A percentile compares a stretch with the other conserved stretches of the same genome.
phyloP scores from a whole-genome alignment of 495 filamentous ascomycete species.

The Trichodelitschia bisporula region DNA sequence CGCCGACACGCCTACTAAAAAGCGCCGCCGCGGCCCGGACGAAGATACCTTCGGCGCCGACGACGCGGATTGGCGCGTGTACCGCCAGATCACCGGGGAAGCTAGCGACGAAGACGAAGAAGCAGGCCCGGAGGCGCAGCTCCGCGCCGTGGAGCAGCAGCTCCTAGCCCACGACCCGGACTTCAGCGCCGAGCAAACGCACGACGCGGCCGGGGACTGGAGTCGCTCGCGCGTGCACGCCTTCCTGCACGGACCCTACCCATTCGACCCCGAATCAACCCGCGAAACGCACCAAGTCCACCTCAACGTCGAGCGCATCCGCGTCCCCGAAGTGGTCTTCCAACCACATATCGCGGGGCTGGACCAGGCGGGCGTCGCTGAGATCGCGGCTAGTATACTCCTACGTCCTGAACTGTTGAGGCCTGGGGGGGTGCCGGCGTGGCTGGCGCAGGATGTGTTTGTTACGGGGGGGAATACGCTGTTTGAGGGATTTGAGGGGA shows the following conservation, averaged over 20 bases:
- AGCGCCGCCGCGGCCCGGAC: conserved; percentile 42
- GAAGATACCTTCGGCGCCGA: conserved; percentile 95
- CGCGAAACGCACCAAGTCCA: conserved; percentile 72
- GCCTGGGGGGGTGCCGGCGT: conserved; percentile 39
- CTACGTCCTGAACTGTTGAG: no score
- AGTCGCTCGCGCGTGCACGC: conserved; percentile 71
- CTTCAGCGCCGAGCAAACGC: conserved; percentile 75
- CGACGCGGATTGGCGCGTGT: conserved; percentile 93
- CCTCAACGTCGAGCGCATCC: conserved; percentile 88
- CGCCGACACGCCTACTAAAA: conserved; percentile 56
- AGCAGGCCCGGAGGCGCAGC: conserved; percentile 49
- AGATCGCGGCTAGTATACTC: conserved; percentile 70
- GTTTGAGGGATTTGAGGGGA: conserved; percentile 68
- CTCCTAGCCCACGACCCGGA: conserved; percentile 64
- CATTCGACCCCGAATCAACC: conserved; percentile 59
- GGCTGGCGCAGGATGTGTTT: conserved; percentile 66
- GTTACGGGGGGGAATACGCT: conserved; percentile 81
- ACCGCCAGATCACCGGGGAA: conserved; percentile 66
- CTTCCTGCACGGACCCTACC: conserved; percentile 66
- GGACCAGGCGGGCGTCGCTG: conserved; percentile 79
- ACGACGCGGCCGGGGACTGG: conserved; percentile 85
- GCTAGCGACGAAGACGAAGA: conserved; percentile 58
- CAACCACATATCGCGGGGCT: conserved; percentile 86
- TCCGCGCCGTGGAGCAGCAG: conserved; percentile 57
- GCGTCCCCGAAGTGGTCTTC: conserved; percentile 87